Conservation (phyloP, 371 early-diverging fungal genomes). For the Saksenaea oblongispora region DNA sequence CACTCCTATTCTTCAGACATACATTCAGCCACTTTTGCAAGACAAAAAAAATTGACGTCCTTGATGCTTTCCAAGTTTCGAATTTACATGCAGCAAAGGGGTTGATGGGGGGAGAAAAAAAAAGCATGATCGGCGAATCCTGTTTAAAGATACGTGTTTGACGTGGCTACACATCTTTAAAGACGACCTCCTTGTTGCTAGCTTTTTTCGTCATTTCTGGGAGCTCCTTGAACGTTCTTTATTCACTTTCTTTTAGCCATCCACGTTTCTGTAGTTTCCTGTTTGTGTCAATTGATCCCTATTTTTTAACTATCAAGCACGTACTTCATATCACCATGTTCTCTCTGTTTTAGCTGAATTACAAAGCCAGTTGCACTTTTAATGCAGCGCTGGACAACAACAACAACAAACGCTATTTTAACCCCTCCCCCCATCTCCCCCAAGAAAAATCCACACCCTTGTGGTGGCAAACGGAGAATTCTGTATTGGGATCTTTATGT, state of each 20-base stretch:
- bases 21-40: not conserved
- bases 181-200: slow-evolving; percentile 1
- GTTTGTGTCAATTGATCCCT: slow-evolving; percentile 3
- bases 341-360: not conserved
- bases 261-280: not conserved
- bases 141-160: slow-evolving; percentile 1
- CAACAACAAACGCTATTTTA: not conserved
- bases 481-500: not conserved
- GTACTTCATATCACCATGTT: not conserved
- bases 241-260: not conserved
- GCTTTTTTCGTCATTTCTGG: not conserved
- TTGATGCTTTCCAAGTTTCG: slow-evolving; percentile 1
- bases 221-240: not conserved
- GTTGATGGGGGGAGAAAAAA: not conserved
- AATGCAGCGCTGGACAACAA: not conserved
- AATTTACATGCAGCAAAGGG: slow-evolving; percentile 1
- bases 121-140: slow-evolving; percentile 5
- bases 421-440: not conserved
- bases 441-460: not conserved
- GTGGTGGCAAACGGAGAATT: not conserved
- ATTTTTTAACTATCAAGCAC: not conserved
- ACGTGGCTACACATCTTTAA: not conserved
- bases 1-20: not conserved
- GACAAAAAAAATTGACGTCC: not conserved
- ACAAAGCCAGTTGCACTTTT: not conserved